These are phyloP conservation scores for Hsuehochloa calcarea DNA, from an alignment of 176 grass and related monocot genomes.

Conservation along the genomic window DNA sequence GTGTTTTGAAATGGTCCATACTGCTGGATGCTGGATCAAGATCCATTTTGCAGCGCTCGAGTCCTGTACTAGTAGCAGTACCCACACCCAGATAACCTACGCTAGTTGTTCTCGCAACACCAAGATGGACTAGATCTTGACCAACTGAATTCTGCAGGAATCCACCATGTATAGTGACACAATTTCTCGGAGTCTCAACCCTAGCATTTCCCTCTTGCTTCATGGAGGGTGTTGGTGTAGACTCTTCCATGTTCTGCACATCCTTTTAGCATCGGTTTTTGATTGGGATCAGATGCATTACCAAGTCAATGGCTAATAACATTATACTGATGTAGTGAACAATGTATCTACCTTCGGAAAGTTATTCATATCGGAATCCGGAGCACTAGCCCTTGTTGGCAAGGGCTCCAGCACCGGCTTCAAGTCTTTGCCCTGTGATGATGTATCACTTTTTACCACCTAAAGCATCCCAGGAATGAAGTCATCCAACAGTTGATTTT, in stretches of 20 bases:
- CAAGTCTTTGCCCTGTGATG: conserved; percentile 18
- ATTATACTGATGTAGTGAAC: background rate
- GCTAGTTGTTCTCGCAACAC: conserved; percentile 35
- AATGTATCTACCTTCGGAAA: conserved; percentile 37
- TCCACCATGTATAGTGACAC: conserved; percentile 30
- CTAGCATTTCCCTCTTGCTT: conserved; percentile 41
- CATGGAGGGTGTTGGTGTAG: conserved; percentile 25
- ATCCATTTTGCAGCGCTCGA: conserved; percentile 44
- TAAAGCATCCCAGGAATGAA: conserved; percentile 34
- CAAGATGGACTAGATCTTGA: conserved; percentile 56
- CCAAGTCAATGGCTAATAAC: conserved; percentile 21
- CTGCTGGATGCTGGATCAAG: conserved; percentile 38
- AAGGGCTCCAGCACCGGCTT: conserved; percentile 30
- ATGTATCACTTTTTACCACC: conserved; percentile 38
- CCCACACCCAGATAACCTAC: conserved; percentile 4
- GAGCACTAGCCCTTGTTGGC: conserved; percentile 1
- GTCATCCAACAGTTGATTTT: conserved; percentile 7
- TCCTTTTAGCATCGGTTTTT: conserved; percentile 35
- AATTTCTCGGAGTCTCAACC: conserved; percentile 37
- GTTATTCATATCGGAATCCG: conserved; percentile 28
- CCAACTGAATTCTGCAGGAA: conserved; percentile 49
- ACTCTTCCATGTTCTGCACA: conserved; percentile 39
- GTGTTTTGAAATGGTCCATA: conserved; percentile 40
- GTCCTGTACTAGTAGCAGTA: conserved; percentile 15
- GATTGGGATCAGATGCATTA: background rate